Evolutionary conservation across 139 green algal genomes (phyloP).

Genomic region (Pseudopediastrum boryanum): DNA sequence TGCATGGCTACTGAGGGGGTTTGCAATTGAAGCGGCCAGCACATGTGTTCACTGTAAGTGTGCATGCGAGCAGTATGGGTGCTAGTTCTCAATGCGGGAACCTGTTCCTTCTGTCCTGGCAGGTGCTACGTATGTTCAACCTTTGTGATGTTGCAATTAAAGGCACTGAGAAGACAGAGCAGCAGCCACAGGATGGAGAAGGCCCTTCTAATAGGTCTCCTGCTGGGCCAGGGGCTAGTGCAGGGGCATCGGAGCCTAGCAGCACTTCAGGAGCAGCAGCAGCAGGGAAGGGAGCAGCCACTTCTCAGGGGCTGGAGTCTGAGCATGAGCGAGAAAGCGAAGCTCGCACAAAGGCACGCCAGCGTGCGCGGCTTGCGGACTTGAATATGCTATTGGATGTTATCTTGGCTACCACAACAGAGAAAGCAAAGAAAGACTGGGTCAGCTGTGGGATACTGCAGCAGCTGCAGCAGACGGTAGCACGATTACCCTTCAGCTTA

Average conservation of each 20-base stretch:
- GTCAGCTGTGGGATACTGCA: conserved; percentile 78
- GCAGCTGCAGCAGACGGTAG: conserved; percentile 75
- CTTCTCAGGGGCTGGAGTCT: conserved; percentile 19
- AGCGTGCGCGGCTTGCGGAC: conserved; percentile 85
- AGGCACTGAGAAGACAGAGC: not conserved
- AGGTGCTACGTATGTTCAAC: conserved; percentile 88
- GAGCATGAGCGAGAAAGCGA: conserved; percentile 37
- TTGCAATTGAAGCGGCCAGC: too few species aligned
- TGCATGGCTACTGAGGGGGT: too few species aligned
- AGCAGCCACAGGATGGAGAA: conserved; percentile 6
- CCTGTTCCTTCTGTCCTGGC: too few species aligned
- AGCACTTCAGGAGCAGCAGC: conserved; percentile 8
- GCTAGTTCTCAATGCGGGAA: too few species aligned
- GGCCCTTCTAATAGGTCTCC: not conserved
- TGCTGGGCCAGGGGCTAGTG: conserved; percentile 1
- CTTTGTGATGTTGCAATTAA: conserved; percentile 79
- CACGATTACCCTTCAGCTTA: conserved; percentile 37
- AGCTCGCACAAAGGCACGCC: conserved; percentile 60
- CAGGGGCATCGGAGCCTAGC: conserved; percentile 7
- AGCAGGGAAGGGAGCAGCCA: conserved; percentile 14
- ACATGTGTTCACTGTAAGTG: too few species aligned
- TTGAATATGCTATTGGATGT: conserved; percentile 87
- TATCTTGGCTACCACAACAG: conserved; percentile 71
- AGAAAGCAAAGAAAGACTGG: conserved; percentile 65
- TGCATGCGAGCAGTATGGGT: too few species aligned